Evolutionary conservation across 805 yeast genomes (phyloP).

Genomic region (Ogataea nakhonphanomensis): DNA sequence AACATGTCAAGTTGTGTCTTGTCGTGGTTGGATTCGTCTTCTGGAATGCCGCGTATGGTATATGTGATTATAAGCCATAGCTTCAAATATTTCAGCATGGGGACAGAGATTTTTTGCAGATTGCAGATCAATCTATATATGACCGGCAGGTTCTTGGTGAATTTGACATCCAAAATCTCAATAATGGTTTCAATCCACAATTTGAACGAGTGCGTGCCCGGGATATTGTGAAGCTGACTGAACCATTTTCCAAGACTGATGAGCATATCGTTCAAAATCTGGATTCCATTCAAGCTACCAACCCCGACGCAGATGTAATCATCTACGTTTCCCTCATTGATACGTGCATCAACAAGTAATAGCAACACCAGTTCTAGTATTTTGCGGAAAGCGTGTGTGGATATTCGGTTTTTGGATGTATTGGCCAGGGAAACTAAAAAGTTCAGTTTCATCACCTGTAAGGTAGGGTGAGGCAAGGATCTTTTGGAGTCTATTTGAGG

Average conservation of each 20-base stretch:
- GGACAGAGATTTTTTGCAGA: constrained; percentile 11
- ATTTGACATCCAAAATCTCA: constrained; percentile 1
- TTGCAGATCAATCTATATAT: constrained; percentile 16
- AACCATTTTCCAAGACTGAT: constrained; percentile 12
- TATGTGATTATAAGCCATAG: constrained; percentile 16
- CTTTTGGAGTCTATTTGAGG: constrained; percentile 11
- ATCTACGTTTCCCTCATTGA: constrained; percentile 12
- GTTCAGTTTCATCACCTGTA: constrained; percentile 15
- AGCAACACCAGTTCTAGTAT: constrained; percentile 4
- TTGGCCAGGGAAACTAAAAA: constrained; percentile 6
- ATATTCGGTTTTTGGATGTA: not conserved
- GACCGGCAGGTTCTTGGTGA: constrained; percentile 8
- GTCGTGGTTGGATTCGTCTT: constrained; percentile 13
- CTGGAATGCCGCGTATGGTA: constrained; percentile 9
- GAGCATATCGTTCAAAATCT: constrained; percentile 12
- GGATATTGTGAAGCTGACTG: not conserved
- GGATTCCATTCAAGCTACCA: constrained; percentile 9
- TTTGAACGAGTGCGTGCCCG: not conserved
- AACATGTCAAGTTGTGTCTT: not conserved
- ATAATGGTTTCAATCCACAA: constrained; percentile 4
- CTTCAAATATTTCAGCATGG: constrained; percentile 14
- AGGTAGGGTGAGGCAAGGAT: constrained; percentile 8
- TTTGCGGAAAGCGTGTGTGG: not conserved
- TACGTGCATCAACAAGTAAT: constrained; percentile 15
- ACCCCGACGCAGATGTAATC: constrained; percentile 6